Evolutionary conservation across 768 basidiomycete genomes (phyloP), one percentile per base, ranked within the genome.

Genomic region (Sutorius australiensis): DNA sequence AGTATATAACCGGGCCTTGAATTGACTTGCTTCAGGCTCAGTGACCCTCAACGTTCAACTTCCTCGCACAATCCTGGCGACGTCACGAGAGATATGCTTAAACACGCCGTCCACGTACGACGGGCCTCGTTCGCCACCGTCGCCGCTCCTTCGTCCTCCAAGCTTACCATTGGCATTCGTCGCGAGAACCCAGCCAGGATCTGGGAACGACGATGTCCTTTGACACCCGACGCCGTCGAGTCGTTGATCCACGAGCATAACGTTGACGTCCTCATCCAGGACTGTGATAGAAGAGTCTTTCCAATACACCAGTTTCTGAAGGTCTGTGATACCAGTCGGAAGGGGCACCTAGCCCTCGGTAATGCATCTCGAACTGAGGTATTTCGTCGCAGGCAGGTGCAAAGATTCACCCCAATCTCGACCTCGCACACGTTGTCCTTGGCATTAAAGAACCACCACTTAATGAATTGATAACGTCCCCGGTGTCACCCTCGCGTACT

Each of bases 401-500:
- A 17, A 73, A 67, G 14, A 66, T 92, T 49, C 76, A 78, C 50
- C 63, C 77, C 11, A 74, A 72, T n/a, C 76, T 92, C 16, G 68
- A 72, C 4, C 73, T 79, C 6, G 83, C 89, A 0, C 84, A 93
- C 57, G 81, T 97, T 47, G 69, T 93, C 31, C 63, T 94, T 5
- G 94, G 94, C 2, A 93, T 97, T 70, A 97, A 97, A 62, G 94
- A 97, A 67, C 82, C 87, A 0, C 87, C 88, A 9, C 66, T 94
- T 7, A 41, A 70, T 27, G 83, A 86, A 56, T 75, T 92, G 32
- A 64, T 83, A 60, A 77, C 75, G 17, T 66, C 71, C 30, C 76
- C 79, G 19, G 61, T 77, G 19, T 59, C 62, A 17, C 66, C 72
- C 33, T 67, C 31, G 14, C 49, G 38, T 27, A 17, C 40, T 42